A percentile compares a stretch with the other conserved stretches of the same genome.
phyloP scores from a whole-genome alignment of 495 filamentous ascomycete species.

The Trypethelium eluteriae region DNA sequence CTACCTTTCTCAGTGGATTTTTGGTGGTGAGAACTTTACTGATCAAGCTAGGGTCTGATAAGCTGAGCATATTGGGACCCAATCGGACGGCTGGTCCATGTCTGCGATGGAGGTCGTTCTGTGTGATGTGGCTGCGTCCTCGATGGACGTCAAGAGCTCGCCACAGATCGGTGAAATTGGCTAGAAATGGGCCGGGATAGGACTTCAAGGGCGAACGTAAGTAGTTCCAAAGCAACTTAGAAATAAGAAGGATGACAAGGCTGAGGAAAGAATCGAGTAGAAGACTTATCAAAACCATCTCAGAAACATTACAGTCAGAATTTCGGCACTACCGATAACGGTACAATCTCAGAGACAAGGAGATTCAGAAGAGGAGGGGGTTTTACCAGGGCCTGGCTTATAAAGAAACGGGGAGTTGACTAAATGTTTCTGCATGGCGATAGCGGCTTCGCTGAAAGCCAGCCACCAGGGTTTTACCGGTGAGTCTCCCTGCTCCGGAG shows the following conservation, averaged over 20 bases:
- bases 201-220: conserved; percentile 27
- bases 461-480: no score
- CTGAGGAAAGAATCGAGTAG: not conserved
- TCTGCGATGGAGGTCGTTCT: conserved; percentile 26
- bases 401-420: no score
- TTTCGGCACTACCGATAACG: not conserved
- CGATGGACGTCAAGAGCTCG: conserved; percentile 20
- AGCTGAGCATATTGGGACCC: conserved; percentile 36
- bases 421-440: no score
- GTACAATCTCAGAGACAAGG: not conserved
- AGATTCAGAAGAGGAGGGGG: no score
- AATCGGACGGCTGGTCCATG: conserved; percentile 36
- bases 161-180: conserved; percentile 71
- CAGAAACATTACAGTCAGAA: not conserved
- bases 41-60: conserved; percentile 36
- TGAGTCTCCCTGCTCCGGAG: no score
- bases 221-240: conserved; percentile 6
- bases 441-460: no score
- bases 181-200: conserved; percentile 63
- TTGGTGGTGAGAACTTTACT: conserved; percentile 32
- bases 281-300: not conserved
- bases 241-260: not conserved
- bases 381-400: no score
- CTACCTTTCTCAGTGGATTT: conserved; percentile 34
- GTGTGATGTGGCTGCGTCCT: conserved; percentile 8